phyloP scores from a whole-genome alignment of 148 eudicot genomes.

The Silene conica region DNA sequence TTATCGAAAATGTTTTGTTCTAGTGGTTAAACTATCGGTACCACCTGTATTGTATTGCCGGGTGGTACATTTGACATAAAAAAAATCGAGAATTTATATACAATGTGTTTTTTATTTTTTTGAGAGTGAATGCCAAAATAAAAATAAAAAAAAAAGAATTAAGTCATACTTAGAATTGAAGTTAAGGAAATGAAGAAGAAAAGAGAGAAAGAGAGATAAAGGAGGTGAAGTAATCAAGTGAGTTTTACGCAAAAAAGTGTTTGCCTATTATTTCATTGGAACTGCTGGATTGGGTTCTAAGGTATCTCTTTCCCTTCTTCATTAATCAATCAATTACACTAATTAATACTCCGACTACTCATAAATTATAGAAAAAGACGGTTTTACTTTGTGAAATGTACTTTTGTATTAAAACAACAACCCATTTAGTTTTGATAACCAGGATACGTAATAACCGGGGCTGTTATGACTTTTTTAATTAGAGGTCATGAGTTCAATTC shows the following conservation, averaged over 20 bases:
- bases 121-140: slow-evolving; percentile 16
- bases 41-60: background rate
- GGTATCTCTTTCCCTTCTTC: slow-evolving; percentile 33
- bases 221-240: slow-evolving; percentile 60
- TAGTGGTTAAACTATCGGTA: background rate
- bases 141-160: slow-evolving; percentile 12
- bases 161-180: slow-evolving; percentile 66
- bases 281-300: slow-evolving; percentile 56
- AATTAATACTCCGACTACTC: background rate
- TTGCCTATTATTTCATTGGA: slow-evolving; percentile 34
- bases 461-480: too few relatives aligned
- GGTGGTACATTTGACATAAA: background rate
- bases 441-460: too few relatives aligned
- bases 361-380: too few relatives aligned
- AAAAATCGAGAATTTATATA: too few relatives aligned
- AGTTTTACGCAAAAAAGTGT: slow-evolving; percentile 65
- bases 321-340: background rate
- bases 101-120: background rate
- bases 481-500: too few relatives aligned
- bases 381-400: too few relatives aligned
- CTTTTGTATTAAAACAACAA: too few relatives aligned
- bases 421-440: too few relatives aligned
- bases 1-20: background rate
- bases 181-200: slow-evolving; percentile 36
- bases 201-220: slow-evolving; percentile 15